These are phyloP conservation scores for Chaetomium strumarium DNA, from an alignment of 2,329 filamentous ascomycete genomes.

Conservation along the genomic window DNA sequence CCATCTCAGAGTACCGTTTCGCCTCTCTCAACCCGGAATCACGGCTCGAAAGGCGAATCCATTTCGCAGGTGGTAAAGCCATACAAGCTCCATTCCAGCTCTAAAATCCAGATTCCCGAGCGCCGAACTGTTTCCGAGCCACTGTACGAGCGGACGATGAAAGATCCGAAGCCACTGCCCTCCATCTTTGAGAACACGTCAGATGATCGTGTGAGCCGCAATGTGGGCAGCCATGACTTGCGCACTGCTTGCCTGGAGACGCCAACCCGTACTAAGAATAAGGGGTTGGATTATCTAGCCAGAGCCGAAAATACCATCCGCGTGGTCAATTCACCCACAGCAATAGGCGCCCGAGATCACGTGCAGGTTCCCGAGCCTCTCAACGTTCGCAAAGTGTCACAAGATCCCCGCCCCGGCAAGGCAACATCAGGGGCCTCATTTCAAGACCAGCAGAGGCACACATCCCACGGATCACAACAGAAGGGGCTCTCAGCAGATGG, in stretches of 20 bases:
- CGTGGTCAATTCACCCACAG: conserved; percentile 46
- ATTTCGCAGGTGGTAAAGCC: conserved; percentile 22
- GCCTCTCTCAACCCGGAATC: conserved; percentile 17
- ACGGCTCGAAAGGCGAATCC: conserved; percentile 15
- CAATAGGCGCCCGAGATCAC: conserved; percentile 29
- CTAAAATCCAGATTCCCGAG: conserved; percentile 26
- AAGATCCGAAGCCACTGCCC: conserved; percentile 38
- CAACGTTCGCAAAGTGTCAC: conserved; percentile 35
- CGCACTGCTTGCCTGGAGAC: conserved; percentile 41
- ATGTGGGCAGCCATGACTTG: conserved; percentile 35
- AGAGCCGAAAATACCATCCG: conserved; percentile 48
- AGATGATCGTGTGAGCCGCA: conserved; percentile 23
- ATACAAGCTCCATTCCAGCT: conserved; percentile 17
- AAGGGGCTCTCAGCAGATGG: not conserved
- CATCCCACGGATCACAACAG: conserved; percentile 6
- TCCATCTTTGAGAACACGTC: conserved; percentile 42
- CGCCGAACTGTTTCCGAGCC: conserved; percentile 49
- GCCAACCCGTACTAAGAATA: conserved; percentile 26
- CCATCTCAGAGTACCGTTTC: conserved; percentile 34
- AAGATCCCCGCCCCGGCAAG: conserved; percentile 9
- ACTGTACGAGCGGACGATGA: conserved; percentile 36
- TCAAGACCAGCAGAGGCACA: conserved; percentile 1
- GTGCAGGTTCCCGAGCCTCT: conserved; percentile 35
- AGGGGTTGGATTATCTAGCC: conserved; percentile 40
- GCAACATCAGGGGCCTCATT: not conserved